These are phyloP conservation scores for Pinus taeda DNA, from an alignment of 75 land plant species.

Conservation along the genomic window DNA sequence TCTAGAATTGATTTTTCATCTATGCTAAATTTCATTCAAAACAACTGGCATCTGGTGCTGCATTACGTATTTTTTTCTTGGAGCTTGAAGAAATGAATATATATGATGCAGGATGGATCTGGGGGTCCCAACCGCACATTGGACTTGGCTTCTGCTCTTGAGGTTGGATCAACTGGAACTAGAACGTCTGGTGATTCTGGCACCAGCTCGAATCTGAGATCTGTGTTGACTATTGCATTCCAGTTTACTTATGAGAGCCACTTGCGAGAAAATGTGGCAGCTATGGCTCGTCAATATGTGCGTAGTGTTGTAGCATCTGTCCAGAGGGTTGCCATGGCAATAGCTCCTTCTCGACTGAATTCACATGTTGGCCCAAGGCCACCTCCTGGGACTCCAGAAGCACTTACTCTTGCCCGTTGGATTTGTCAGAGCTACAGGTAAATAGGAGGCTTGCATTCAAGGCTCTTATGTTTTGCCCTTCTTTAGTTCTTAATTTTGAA, in stretches of 20 bases:
- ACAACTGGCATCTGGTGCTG: too few relatives aligned
- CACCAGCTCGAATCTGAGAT: conserved; percentile 28
- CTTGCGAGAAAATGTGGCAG: conserved; percentile 63
- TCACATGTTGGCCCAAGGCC: conserved; percentile 39
- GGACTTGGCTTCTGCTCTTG: conserved; percentile 81
- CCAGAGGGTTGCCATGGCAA: conserved; percentile 81
- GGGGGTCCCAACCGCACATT: conserved; percentile 43
- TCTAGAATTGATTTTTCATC: background rate
- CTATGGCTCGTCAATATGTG: conserved; percentile 70
- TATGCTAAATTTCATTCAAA: background rate
- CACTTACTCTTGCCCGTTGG: conserved; percentile 72
- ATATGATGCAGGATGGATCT: conserved; percentile 9
- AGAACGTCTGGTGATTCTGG: conserved; percentile 21
- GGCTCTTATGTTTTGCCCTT: background rate
- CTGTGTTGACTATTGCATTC: conserved; percentile 82
- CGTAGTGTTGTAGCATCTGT: conserved; percentile 72
- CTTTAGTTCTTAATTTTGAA: background rate
- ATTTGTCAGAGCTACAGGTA: conserved; percentile 90
- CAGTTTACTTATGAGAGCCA: conserved; percentile 74
- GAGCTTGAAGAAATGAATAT: background rate
- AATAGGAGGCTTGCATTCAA: background rate
- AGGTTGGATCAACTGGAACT: conserved; percentile 50
- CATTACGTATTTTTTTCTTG: background rate
- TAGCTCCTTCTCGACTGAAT: conserved; percentile 55
- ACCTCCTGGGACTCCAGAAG: conserved; percentile 77